A percentile compares a stretch with the other conserved stretches of the same genome.
Evolutionary conservation across 2,329 filamentous ascomycete genomes (phyloP).

Genomic region (Orbilia ellipsospora): DNA sequence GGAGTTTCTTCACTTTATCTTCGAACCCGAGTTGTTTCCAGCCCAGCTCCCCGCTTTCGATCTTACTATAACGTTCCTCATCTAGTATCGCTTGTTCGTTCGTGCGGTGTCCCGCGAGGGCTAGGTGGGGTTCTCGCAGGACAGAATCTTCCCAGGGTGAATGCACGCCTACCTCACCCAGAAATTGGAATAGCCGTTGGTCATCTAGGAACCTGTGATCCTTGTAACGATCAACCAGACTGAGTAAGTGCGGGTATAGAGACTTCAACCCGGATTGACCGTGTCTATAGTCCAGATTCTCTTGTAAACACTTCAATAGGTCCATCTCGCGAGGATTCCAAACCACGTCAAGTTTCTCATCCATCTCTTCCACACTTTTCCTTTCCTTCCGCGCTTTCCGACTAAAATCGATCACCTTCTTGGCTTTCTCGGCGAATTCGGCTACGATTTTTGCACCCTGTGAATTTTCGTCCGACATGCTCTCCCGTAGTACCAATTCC

Average conservation of each 20-base stretch:
- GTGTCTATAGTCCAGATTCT: slow-evolving; percentile 71
- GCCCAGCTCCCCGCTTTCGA: slow-evolving; percentile 47
- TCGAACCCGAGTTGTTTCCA: slow-evolving; percentile 61
- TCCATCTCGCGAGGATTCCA: slow-evolving; percentile 69
- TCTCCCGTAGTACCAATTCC: slow-evolving; percentile 20
- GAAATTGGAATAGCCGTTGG: slow-evolving; percentile 71
- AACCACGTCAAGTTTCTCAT: slow-evolving; percentile 48
- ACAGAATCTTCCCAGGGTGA: slow-evolving; percentile 76
- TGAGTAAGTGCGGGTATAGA: slow-evolving; percentile 73
- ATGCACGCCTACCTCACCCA: slow-evolving; percentile 80
- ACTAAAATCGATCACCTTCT: slow-evolving; percentile 67
- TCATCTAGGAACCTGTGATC: slow-evolving; percentile 65
- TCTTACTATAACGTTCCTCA: slow-evolving; percentile 33
- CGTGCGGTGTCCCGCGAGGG: slow-evolving; percentile 62
- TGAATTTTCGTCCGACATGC: slow-evolving; percentile 57
- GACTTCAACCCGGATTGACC: slow-evolving; percentile 70
- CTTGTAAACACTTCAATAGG: slow-evolving; percentile 75
- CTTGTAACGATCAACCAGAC: slow-evolving; percentile 71
- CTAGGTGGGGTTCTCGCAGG: slow-evolving; percentile 69
- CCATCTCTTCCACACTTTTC: slow-evolving; percentile 46
- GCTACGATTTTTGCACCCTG: slow-evolving; percentile 56
- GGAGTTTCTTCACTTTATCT: slow-evolving; percentile 67
- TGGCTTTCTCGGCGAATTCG: slow-evolving; percentile 67
- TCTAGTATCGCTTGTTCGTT: slow-evolving; percentile 31
- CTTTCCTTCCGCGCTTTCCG: slow-evolving; percentile 65